A percentile compares a stretch with the other conserved stretches of the same genome.
Evolutionary conservation across 139 green algal species (phyloP).

Genomic region (Cymbomonas tetramitiformis): DNA sequence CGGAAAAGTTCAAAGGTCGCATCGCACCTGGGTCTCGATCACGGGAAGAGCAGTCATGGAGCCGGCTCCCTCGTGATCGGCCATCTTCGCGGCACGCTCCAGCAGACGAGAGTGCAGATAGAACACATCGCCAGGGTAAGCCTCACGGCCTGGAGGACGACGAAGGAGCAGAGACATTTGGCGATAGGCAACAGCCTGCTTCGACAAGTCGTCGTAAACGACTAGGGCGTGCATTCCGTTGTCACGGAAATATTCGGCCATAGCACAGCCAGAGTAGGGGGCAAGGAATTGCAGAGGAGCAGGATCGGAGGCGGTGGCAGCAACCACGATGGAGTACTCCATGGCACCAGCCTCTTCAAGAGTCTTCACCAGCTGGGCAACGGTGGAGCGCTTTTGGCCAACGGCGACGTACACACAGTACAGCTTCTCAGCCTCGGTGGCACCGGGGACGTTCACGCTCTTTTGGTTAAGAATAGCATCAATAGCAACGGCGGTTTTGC

Average conservation of each 20-base stretch:
- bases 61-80: constrained; percentile 42
- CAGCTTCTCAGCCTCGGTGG: no score
- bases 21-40: constrained; percentile 69
- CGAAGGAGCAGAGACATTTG: constrained; percentile 80
- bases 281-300: constrained; percentile 75
- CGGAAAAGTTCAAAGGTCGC: no score
- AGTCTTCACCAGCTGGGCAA: constrained; percentile 64
- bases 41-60: constrained; percentile 71
- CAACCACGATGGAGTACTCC: constrained; percentile 64
- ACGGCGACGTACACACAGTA: constrained; percentile 82
- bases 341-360: constrained; percentile 44
- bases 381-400: constrained; percentile 70
- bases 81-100: constrained; percentile 51
- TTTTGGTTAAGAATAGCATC: constrained; percentile 70
- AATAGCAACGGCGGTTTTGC: constrained; percentile 77
- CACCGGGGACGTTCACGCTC: constrained; percentile 15
- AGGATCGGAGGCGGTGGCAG: constrained; percentile 70
- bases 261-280: constrained; percentile 74
- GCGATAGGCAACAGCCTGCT: constrained; percentile 77
- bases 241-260: constrained; percentile 65
- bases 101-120: constrained; percentile 75
- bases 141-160: constrained; percentile 72
- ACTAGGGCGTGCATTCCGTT: constrained; percentile 63
- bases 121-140: constrained; percentile 76
- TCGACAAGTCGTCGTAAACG: constrained; percentile 81